These are phyloP conservation scores for Cystobasidium ongulense DNA, from an alignment of 768 basidiomycete genomes.

Conservation along the genomic window DNA sequence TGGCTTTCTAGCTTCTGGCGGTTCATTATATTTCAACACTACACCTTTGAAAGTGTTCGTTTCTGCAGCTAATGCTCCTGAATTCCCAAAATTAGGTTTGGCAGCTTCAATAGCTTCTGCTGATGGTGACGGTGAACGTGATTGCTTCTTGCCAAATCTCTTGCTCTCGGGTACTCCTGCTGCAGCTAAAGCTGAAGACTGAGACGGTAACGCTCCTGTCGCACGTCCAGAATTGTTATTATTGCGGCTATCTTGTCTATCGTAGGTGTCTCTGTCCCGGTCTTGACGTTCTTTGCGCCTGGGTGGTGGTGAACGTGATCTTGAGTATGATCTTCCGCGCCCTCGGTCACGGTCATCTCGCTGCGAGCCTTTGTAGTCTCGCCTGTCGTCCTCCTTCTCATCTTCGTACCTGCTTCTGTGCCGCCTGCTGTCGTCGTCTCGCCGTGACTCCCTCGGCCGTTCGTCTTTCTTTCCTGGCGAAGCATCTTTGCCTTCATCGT, in stretches of 20 bases:
- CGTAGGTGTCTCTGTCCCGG: neutral
- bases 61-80: conserved; percentile 87
- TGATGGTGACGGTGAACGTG: conserved; percentile 12
- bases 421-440: neutral
- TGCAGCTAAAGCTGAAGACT: conserved; percentile 10
- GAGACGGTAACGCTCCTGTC: conserved; percentile 18
- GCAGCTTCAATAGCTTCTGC: conserved; percentile 48
- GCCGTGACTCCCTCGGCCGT: neutral
- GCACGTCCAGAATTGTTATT: neutral
- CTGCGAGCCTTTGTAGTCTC: neutral
- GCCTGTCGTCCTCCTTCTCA: neutral
- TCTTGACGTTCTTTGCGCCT: conserved; percentile 28
- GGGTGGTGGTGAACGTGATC: conserved; percentile 26
- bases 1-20: conserved; percentile 93
- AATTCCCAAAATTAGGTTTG: conserved; percentile 81
- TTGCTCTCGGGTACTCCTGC: conserved; percentile 24
- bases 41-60: conserved; percentile 58
- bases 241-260: neutral
- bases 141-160: conserved; percentile 5
- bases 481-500: neutral
- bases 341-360: conserved; percentile 18
- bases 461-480: neutral
- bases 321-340: conserved; percentile 24
- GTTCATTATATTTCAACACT: conserved; percentile 94
- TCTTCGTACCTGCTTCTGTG: neutral